Base-by-base conservation (phyloP, 2,329 filamentous ascomycete genomes). In the Talaromyces sp. region DNA sequence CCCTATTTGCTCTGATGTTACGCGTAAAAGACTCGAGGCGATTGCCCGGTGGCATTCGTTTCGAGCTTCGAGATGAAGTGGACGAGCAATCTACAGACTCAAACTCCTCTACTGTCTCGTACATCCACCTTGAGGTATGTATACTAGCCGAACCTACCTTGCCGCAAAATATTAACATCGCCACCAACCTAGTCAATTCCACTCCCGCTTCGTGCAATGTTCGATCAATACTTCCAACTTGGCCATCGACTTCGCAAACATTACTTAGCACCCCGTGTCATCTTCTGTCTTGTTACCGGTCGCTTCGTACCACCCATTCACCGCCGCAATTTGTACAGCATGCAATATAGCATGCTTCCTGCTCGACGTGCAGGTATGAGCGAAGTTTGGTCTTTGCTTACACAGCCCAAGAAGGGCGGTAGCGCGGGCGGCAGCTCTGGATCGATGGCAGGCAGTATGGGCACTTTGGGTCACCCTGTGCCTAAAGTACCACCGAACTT, bases 301-400 rank as follows among this genome's bases (percentile, higher is more conserved):
- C 89, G 89, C 56, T 97, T 97, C 61, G 91, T 97, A 1, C 94
- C 93, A 11, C 93, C 95, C 0, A 95, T 99, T 44, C 92, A 97
- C 69, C 85, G 95, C 47, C 93, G 92, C 68, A 95, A 94, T 67
- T 80, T 99, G 46, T 99, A 99, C 75, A 95, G 91, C 63, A 79
- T 99, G 65, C 94, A 99, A 75, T 99, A 99, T 74, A 96, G 91
- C 76, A 97, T 97, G 91, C 81, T 99, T 36, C 95, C 95, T 0
- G 88, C 90, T 7, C 83, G 84, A 49, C 80, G 95, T 40, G 88
- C 90, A 0, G 86, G 87, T 2, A 88, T 97, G 52, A 80, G 83
- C 64, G 91, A 97, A 68, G 87, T 97, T 70, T 99, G 95, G 94
- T 79, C 82, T 39, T 82, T 84, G 35, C 75, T 94, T 50, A 88